These are phyloP conservation scores for Grosmannia huntii DNA, from an alignment of 2,329 filamentous ascomycete species.

Conservation along the genomic window DNA sequence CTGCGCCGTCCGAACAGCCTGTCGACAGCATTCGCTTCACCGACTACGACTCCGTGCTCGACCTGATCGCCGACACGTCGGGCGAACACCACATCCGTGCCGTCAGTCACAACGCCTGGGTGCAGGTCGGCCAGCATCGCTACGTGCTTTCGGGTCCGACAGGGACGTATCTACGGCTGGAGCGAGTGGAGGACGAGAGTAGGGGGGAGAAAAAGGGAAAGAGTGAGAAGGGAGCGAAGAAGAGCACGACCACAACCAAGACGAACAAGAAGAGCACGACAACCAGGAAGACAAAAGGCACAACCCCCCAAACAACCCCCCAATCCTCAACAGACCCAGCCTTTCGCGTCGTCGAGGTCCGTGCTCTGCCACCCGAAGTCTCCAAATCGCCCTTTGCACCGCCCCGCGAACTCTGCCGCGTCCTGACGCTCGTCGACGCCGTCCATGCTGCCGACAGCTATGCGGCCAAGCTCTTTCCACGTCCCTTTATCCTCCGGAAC, in stretches of 20 bases:
- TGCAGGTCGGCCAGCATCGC: conserved; percentile 55
- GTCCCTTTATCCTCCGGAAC: conserved; percentile 49
- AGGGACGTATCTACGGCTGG: conserved; percentile 48
- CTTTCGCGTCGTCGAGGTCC: conserved; percentile 35
- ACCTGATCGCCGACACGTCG: conserved; percentile 72
- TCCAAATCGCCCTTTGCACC: conserved; percentile 49
- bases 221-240: too few species aligned
- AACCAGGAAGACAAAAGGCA: conserved; percentile 2
- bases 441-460: conserved; percentile 79
- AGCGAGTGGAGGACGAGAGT: conserved; percentile 15
- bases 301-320: conserved; percentile 7
- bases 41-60: conserved; percentile 84
- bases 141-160: conserved; percentile 58
- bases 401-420: conserved; percentile 55
- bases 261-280: too few species aligned
- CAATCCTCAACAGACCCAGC: too few species aligned
- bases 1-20: too few species aligned
- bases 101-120: conserved; percentile 70
- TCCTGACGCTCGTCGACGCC: conserved; percentile 56
- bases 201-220: too few species aligned
- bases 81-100: conserved; percentile 66
- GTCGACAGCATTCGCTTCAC: conserved; percentile 57
- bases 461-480: conserved; percentile 52
- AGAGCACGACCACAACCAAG: background rate
- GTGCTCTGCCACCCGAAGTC: conserved; percentile 29